Evolutionary conservation across 495 filamentous ascomycete genomes (phyloP).

Genomic region (Collariella sp.): DNA sequence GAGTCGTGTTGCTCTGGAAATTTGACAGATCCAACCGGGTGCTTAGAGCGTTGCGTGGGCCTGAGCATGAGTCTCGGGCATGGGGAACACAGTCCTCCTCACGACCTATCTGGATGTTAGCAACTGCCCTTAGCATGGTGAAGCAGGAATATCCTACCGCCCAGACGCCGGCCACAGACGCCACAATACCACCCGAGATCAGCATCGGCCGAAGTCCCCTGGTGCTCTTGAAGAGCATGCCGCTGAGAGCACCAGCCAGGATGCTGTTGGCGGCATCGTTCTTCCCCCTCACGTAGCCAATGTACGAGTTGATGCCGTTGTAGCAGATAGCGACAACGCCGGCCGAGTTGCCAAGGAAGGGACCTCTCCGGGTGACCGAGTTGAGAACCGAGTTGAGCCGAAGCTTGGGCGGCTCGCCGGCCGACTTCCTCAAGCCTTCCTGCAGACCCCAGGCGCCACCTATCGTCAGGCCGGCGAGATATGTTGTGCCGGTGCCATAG

Average conservation of each 20-base stretch:
- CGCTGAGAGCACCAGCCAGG: slow-evolving; percentile 72
- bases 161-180: slow-evolving; percentile 75
- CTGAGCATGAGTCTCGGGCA: slow-evolving; percentile 11
- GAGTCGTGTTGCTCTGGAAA: not conserved
- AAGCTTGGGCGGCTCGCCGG: slow-evolving; percentile 74
- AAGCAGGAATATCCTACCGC: slow-evolving; percentile 52
- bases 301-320: slow-evolving; percentile 84
- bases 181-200: slow-evolving; percentile 84
- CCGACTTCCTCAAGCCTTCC: slow-evolving; percentile 71
- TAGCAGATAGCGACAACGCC: slow-evolving; percentile 93
- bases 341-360: slow-evolving; percentile 93
- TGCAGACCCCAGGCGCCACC: slow-evolving; percentile 87
- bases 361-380: slow-evolving; percentile 80
- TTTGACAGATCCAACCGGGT: not conserved
- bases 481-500: slow-evolving; percentile 92
- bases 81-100: slow-evolving; percentile 25
- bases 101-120: slow-evolving; percentile 17
- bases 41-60: slow-evolving; percentile 5
- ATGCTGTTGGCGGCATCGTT: slow-evolving; percentile 88
- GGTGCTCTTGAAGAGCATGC: slow-evolving; percentile 94
- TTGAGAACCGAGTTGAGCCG: slow-evolving; percentile 90
- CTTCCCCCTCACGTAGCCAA: slow-evolving; percentile 78
- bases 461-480: slow-evolving; percentile 73
- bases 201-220: slow-evolving; percentile 82
- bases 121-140: not conserved